phyloP scores from a whole-genome alignment of 371 early-diverging fungal genomes.

The Mortierella sp. region DNA sequence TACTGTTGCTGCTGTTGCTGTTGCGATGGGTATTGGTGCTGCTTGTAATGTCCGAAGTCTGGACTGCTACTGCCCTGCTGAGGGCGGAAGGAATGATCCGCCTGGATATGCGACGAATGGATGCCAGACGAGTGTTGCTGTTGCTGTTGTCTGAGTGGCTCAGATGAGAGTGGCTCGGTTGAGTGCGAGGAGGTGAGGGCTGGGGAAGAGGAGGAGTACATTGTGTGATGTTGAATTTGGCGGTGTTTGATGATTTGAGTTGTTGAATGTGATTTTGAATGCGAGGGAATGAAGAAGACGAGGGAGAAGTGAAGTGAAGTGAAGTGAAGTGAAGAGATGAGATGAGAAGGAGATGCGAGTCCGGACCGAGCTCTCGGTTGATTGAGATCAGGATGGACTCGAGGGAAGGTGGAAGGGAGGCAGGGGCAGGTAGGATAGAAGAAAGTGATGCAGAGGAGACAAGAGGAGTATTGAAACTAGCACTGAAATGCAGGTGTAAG shows the following conservation, averaged over 20 bases:
- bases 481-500: too few species aligned
- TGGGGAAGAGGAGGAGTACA: not conserved
- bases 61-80: not conserved
- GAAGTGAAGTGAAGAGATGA: not conserved
- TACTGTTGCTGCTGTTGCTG: conserved; percentile 15
- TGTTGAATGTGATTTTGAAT: not conserved
- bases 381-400: not conserved
- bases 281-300: not conserved
- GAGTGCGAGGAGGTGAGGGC: not conserved
- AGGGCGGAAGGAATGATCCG: not conserved
- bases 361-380: not conserved
- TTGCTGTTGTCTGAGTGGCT: not conserved
- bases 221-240: not conserved
- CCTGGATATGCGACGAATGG: not conserved
- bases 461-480: not conserved
- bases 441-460: not conserved
- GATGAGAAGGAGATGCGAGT: not conserved
- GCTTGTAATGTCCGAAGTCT: conserved; percentile 1
- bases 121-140: not conserved
- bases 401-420: not conserved
- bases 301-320: not conserved
- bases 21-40: conserved; percentile 9
- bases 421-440: not conserved
- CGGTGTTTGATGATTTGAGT: not conserved
- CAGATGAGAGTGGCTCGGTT: not conserved